phyloP scores from a whole-genome alignment of 192 early-diverging fungal species.

The Podila epicladia region DNA sequence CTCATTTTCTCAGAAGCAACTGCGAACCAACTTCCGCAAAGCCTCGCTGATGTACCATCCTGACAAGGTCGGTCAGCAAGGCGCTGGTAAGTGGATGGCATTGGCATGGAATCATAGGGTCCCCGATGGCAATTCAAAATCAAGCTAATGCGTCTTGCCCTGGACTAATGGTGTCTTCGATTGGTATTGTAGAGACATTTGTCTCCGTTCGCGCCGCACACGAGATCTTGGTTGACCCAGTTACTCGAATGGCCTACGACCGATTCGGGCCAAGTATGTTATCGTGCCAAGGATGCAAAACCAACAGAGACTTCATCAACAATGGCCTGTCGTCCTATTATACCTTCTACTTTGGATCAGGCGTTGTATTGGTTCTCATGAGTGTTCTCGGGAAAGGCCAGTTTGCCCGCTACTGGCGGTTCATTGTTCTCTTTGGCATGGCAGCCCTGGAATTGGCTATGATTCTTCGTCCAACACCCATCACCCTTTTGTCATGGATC shows the following conservation, averaged over 20 bases:
- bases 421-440: conserved; percentile 56
- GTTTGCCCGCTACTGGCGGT: conserved; percentile 59
- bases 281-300: conserved; percentile 41
- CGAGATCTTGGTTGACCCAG: conserved; percentile 49
- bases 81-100: conserved; percentile 20
- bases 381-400: conserved; percentile 59
- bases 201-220: conserved; percentile 48
- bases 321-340: conserved; percentile 19
- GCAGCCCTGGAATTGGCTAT: conserved; percentile 54
- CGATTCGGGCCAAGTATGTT: conserved; percentile 49
- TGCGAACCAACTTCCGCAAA: conserved; percentile 51
- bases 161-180: too few species aligned
- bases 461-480: conserved; percentile 38
- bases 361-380: conserved; percentile 49
- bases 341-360: conserved; percentile 53
- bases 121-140: not conserved
- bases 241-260: conserved; percentile 48
- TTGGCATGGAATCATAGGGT: too few species aligned
- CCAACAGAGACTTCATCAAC: conserved; percentile 32
- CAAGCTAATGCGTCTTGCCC: not conserved
- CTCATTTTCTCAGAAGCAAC: conserved; percentile 44
- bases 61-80: conserved; percentile 43
- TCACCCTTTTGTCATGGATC: conserved; percentile 30
- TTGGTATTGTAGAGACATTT: conserved; percentile 12
- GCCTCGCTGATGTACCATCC: conserved; percentile 50